These are phyloP conservation scores for Calocera viscosa DNA, from an alignment of 768 basidiomycete species.

Conservation along the genomic window DNA sequence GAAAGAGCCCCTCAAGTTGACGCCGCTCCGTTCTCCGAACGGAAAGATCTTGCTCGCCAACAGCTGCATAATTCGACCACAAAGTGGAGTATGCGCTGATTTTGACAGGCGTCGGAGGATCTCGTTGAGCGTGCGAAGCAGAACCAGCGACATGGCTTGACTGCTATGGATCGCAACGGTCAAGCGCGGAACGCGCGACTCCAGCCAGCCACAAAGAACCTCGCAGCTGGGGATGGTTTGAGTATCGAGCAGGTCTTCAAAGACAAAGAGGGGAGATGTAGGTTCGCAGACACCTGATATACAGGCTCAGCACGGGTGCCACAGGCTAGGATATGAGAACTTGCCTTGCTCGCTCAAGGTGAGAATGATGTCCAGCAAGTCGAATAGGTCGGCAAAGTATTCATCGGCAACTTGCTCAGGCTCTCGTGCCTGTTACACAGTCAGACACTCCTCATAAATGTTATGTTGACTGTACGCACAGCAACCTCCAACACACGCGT, in stretches of 20 bases:
- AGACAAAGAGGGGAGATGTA: conserved; percentile 55
- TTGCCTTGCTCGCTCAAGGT: conserved; percentile 66
- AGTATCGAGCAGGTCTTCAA: conserved; percentile 73
- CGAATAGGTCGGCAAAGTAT: conserved; percentile 51
- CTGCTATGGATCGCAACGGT: conserved; percentile 31
- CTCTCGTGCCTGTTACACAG: neutral
- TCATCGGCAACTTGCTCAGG: neutral
- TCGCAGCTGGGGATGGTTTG: conserved; percentile 79
- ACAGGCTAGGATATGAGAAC: conserved; percentile 19
- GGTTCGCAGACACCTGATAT: conserved; percentile 61
- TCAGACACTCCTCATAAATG: too few species aligned
- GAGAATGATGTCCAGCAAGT: conserved; percentile 58
- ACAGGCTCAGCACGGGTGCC: conserved; percentile 7
- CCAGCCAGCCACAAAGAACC: conserved; percentile 80
- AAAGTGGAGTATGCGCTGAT: conserved; percentile 72
- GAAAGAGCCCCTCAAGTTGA: conserved; percentile 67
- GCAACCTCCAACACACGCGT: neutral
- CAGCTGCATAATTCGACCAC: conserved; percentile 79
- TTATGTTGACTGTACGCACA: neutral
- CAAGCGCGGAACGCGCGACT: conserved; percentile 52
- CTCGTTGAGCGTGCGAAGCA: conserved; percentile 78
- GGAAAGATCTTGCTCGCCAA: conserved; percentile 67
- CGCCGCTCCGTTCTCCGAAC: conserved; percentile 77
- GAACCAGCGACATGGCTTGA: conserved; percentile 69
- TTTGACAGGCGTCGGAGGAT: conserved; percentile 76